Conservation (phyloP, 768 basidiomycete species). For the Hemileccinum rubropunctum region DNA sequence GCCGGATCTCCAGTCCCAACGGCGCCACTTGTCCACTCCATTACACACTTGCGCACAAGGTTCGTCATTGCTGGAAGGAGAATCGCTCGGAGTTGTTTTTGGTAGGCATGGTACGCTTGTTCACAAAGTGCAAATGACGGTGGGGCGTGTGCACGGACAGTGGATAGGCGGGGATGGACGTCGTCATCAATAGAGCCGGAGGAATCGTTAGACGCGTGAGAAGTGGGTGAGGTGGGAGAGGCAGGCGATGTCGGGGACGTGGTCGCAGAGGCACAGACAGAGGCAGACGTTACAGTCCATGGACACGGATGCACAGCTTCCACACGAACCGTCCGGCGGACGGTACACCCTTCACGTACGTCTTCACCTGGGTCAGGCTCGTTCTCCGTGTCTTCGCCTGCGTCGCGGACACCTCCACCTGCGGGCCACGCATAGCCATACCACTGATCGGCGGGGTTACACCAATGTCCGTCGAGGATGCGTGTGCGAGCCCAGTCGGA, state of each 20-base stretch:
- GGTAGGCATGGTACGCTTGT: constrained; percentile 55
- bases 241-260: constrained; percentile 21
- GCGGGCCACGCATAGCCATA: constrained; percentile 45
- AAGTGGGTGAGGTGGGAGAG: constrained; percentile 22
- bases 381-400: constrained; percentile 26
- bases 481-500: constrained; percentile 69
- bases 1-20: constrained; percentile 49
- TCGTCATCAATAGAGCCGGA: constrained; percentile 13
- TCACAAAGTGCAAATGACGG: constrained; percentile 66
- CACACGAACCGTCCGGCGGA: constrained; percentile 20
- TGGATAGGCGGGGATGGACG: constrained; percentile 48
- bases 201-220: constrained; percentile 9
- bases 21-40: constrained; percentile 53
- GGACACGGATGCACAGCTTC: constrained; percentile 54
- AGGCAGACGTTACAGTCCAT: constrained; percentile 42
- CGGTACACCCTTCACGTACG: constrained; percentile 13
- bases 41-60: constrained; percentile 60
- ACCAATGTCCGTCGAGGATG: constrained; percentile 75
- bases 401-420: constrained; percentile 30
- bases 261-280: constrained; percentile 6
- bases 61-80: constrained; percentile 67
- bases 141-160: constrained; percentile 49
- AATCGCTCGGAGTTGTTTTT: constrained; percentile 57
- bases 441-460: constrained; percentile 71
- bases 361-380: constrained; percentile 27